A percentile compares a stretch with the other conserved stretches of the same genome.
These are phyloP conservation scores for Fusarium haematococcum DNA, from an alignment of 2,329 filamentous ascomycete genomes.

Conservation along the genomic window DNA sequence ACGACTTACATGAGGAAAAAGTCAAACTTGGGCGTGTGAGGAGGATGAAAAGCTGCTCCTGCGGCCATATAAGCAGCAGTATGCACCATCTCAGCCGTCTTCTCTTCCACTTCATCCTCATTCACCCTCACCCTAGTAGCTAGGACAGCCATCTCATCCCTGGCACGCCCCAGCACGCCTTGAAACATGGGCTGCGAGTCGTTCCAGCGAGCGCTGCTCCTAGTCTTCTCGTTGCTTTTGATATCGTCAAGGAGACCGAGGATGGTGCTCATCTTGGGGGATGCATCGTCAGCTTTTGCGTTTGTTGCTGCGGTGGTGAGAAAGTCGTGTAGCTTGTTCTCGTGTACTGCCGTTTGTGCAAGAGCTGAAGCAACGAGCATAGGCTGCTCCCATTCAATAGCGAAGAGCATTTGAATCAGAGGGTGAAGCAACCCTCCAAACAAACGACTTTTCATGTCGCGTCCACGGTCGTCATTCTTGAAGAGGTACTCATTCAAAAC, in stretches of 20 bases:
- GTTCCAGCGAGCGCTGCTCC: slow-evolving; percentile 57
- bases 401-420: slow-evolving; percentile 87
- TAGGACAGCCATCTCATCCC: slow-evolving; percentile 71
- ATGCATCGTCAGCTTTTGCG: slow-evolving; percentile 8
- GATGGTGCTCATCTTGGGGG: slow-evolving; percentile 43
- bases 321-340: slow-evolving; percentile 64
- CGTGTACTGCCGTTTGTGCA: slow-evolving; percentile 80
- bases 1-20: slow-evolving; percentile 74
- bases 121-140: slow-evolving; percentile 69
- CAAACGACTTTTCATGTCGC: slow-evolving; percentile 76
- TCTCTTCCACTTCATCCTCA: slow-evolving; percentile 67
- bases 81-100: slow-evolving; percentile 75
- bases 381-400: slow-evolving; percentile 84
- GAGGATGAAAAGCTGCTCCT: slow-evolving; percentile 70
- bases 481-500: slow-evolving; percentile 78
- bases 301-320: slow-evolving; percentile 64
- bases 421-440: slow-evolving; percentile 71
- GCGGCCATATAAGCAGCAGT: slow-evolving; percentile 63
- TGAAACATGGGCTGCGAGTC: slow-evolving; percentile 76
- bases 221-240: slow-evolving; percentile 65
- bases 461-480: slow-evolving; percentile 70
- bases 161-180: slow-evolving; percentile 73
- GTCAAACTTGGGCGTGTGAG: slow-evolving; percentile 79
- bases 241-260: slow-evolving; percentile 72
- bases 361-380: slow-evolving; percentile 84